These are phyloP conservation scores for Elaeis guineensis DNA, from an alignment of 176 grass and related monocot species.

Conservation along the genomic window DNA sequence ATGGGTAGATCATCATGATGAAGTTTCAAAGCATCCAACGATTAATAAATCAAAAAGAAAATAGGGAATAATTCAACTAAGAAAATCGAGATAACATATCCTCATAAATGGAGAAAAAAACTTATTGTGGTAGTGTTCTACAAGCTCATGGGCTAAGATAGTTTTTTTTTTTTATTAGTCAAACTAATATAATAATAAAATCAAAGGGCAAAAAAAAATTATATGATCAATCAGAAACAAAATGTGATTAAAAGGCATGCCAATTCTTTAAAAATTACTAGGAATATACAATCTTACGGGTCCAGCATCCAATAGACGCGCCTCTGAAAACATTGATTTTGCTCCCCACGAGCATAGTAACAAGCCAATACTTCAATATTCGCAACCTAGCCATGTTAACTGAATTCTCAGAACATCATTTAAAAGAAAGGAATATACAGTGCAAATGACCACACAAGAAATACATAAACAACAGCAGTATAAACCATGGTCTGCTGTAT, in stretches of 20 bases:
- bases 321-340: slow-evolving; percentile 60
- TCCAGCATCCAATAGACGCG: slow-evolving; percentile 93
- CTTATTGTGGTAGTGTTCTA: too few relatives aligned
- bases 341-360: slow-evolving; percentile 62
- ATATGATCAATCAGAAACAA: not conserved
- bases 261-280: not conserved
- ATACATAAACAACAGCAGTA: not conserved
- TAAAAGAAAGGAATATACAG: not conserved
- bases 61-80: too few relatives aligned
- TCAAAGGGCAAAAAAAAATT: not conserved
- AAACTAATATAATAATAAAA: not conserved
- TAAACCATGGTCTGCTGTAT: too few relatives aligned
- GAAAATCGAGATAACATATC: too few relatives aligned
- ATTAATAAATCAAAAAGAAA: too few relatives aligned
- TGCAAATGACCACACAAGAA: too few relatives aligned
- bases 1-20: too few relatives aligned
- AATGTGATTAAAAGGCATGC: not conserved
- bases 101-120: too few relatives aligned
- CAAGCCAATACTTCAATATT: slow-evolving; percentile 52
- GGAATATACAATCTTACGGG: slow-evolving; percentile 47
- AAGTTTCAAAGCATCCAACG: too few relatives aligned
- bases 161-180: not conserved
- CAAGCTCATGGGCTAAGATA: too few relatives aligned
- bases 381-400: slow-evolving; percentile 46
- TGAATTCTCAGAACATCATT: not conserved